Base-by-base conservation (phyloP, 1,284 basidiomycete genomes). In the Ganoderma sp. region DNA sequence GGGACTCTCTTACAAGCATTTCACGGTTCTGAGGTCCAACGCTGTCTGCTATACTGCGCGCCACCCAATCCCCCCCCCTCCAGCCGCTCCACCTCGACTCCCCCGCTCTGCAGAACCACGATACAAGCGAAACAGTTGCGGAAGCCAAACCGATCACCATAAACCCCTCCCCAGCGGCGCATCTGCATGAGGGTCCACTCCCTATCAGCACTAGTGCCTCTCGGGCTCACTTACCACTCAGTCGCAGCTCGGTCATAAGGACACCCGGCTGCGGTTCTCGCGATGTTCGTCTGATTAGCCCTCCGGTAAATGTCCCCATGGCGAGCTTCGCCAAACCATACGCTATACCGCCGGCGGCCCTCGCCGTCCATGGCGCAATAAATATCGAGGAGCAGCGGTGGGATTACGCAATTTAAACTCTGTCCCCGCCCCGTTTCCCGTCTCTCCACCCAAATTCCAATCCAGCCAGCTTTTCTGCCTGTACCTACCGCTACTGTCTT, bases 401-500 rank as follows among this genome's bases (percentile, higher is more conserved):
- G 22, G 22, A 25, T 50, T 25, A 48, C 45, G 45, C 34, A 25
- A 48, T 25, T 50, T 50, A 22, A 52, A 25, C 22, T 52, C 22
- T 52, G 3, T 52, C 37, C 8, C n/a, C 12, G 22, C 12, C 32
- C 39, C 57, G 32, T 25, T 10, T n/a, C 41, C 15, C 56, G 32
- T 25, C 10, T 3, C 41, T 7, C 56, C 32, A 2, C 2, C 28
- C 28, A n/a, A 28, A 28, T 1, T 17, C 22, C 39, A 41, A 57
- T 59, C 41, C 61, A 3, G 28, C 32, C 34, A 28, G 12, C 34
- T 42, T 63, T 58, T 22, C 52, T 61, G 66, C 69, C 66, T 67
- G 66, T 48, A 19, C 37, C 37, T 39, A 10, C 37, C 10, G 10
- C 66, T 67, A 63, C 66, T 66, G 54, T 65, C 63, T 43, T 50